A percentile compares a stretch with the other conserved stretches of the same genome.
Conservation (phyloP, 768 basidiomycete genomes). For the Boletus barrowsii region DNA sequence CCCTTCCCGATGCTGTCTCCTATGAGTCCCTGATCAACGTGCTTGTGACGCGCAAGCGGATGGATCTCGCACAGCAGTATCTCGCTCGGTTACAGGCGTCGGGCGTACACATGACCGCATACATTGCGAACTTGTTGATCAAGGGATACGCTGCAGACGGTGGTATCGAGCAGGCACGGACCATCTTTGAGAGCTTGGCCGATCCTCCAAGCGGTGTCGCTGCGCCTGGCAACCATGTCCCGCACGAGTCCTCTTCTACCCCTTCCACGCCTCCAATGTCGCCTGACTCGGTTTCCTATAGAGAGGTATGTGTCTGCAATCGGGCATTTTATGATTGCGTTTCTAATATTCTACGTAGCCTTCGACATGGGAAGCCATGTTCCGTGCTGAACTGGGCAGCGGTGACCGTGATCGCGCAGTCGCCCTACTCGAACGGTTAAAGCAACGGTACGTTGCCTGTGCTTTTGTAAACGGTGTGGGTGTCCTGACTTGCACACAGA, state of each 20-base stretch:
- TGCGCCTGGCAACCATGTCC: constrained; percentile 83
- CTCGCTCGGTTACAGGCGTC: constrained; percentile 54
- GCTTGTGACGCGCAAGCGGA: constrained; percentile 70
- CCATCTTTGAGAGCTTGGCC: constrained; percentile 72
- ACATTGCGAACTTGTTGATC: constrained; percentile 74
- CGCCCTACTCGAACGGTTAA: constrained; percentile 66
- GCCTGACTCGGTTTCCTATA: constrained; percentile 39
- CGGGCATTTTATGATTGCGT: background rate
- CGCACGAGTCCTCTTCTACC: constrained; percentile 45
- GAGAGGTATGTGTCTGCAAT: constrained; percentile 22
- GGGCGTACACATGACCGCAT: constrained; percentile 88
- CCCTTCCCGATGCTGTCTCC: constrained; percentile 73
- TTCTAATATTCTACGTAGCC: constrained; percentile 44
- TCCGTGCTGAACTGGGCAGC: constrained; percentile 81
- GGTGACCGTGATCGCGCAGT: constrained; percentile 71
- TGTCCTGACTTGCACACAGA: constrained; percentile 22
- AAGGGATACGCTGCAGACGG: constrained; percentile 66
- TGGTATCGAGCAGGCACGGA: constrained; percentile 67
- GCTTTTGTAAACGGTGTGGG: no score
- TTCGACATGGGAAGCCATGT: constrained; percentile 95
- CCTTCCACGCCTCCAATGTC: constrained; percentile 33
- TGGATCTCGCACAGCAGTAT: constrained; percentile 74
- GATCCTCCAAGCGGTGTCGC: constrained; percentile 86
- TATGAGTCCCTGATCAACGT: constrained; percentile 92
- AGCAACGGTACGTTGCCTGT: constrained; percentile 51